phyloP scores from a whole-genome alignment of 2,329 filamentous ascomycete species.

The Gremmenia infestans region DNA sequence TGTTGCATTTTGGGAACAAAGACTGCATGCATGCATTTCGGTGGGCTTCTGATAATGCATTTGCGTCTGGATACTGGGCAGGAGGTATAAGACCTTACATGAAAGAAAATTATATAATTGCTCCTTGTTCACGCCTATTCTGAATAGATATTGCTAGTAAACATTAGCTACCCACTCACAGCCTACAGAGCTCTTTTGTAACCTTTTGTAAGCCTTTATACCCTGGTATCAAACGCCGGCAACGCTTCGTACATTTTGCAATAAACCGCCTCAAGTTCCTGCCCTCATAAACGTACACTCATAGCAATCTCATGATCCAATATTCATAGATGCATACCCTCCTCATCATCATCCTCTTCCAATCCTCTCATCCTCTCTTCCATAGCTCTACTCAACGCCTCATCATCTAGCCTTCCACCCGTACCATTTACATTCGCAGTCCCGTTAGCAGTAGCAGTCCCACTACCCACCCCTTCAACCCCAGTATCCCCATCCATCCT shows the following conservation, averaged over 20 bases:
- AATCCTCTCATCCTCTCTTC: conserved; percentile 49
- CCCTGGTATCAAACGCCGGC: conserved; percentile 23
- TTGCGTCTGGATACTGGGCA: neutral
- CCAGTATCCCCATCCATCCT: conserved; percentile 35
- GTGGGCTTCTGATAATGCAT: conserved; percentile 3
- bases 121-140: neutral
- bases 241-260: conserved; percentile 1
- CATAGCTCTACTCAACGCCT: conserved; percentile 52
- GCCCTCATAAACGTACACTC: neutral
- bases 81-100: neutral
- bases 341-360: conserved; percentile 41
- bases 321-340: conserved; percentile 58
- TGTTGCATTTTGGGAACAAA: neutral
- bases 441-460: conserved; percentile 6
- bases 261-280: neutral
- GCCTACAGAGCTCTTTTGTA: too few species aligned
- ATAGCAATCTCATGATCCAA: neutral
- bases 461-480: neutral
- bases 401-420: conserved; percentile 51
- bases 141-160: neutral
- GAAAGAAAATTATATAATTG: neutral
- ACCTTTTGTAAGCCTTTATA: neutral
- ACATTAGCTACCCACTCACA: neutral
- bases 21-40: conserved; percentile 2
- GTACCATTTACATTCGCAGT: conserved; percentile 9